Evolutionary conservation across 192 early-diverging fungal species (phyloP).

Genomic region (Coemansia sp.): DNA sequence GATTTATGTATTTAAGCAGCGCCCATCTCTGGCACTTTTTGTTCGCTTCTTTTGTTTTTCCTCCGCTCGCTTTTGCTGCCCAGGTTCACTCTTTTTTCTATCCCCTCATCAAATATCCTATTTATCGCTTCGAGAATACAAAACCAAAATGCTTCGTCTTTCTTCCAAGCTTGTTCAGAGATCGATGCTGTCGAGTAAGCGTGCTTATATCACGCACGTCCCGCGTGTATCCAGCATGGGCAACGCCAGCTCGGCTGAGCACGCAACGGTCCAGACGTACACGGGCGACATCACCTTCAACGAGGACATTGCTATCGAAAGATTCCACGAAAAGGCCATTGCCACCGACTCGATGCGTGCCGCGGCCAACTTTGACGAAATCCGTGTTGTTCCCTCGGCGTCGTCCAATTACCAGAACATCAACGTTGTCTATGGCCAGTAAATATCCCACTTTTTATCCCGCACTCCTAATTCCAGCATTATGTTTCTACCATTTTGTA

Average conservation of each 20-base stretch:
- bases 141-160: slow-evolving; percentile 23
- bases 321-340: slow-evolving; percentile 49
- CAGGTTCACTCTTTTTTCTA: neutral
- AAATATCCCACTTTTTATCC: slow-evolving; percentile 1
- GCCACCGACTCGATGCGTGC: slow-evolving; percentile 47
- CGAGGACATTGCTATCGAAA: slow-evolving; percentile 49
- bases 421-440: slow-evolving; percentile 41
- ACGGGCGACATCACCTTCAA: slow-evolving; percentile 41
- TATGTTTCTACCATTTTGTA: neutral
- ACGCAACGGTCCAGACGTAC: slow-evolving; percentile 29
- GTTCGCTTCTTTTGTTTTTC: neutral
- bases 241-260: slow-evolving; percentile 28
- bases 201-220: slow-evolving; percentile 28
- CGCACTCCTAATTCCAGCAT: neutral
- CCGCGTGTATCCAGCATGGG: slow-evolving; percentile 46
- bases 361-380: slow-evolving; percentile 39
- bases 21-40: neutral
- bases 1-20: neutral
- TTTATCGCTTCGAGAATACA: no score
- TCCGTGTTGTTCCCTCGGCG: slow-evolving; percentile 41
- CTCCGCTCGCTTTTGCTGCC: neutral
- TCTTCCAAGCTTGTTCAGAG: slow-evolving; percentile 9
- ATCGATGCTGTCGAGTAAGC: slow-evolving; percentile 3
- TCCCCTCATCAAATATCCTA: neutral
- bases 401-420: slow-evolving; percentile 41